Percentiles rank a stretch among this genome's conserved stretches.
These are phyloP conservation scores for Misopates orontium DNA, from an alignment of 257 asterid species.

Conservation along the genomic window DNA sequence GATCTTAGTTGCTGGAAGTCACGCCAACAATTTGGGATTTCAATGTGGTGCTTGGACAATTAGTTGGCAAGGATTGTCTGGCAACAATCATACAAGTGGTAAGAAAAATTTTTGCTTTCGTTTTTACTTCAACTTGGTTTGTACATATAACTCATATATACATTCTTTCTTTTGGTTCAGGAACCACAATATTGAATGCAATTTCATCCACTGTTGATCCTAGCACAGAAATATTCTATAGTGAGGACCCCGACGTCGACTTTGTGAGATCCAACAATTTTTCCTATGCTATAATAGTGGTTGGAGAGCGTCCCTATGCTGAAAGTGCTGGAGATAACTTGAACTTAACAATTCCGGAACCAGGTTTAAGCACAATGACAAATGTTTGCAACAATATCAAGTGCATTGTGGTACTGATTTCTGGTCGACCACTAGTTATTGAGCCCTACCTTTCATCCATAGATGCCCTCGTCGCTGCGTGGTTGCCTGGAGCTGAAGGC, in stretches of 20 bases:
- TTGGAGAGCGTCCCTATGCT: conserved; percentile 57
- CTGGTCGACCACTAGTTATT: conserved; percentile 53
- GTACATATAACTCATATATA: no score
- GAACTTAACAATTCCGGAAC: conserved; percentile 41
- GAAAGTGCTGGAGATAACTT: conserved; percentile 47
- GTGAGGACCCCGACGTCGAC: conserved; percentile 26
- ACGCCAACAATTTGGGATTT: conserved; percentile 34
- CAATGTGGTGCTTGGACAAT: conserved; percentile 44
- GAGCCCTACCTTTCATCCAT: conserved; percentile 41
- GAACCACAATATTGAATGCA: conserved; percentile 52
- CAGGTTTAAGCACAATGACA: conserved; percentile 34
- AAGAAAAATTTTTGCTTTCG: not conserved
- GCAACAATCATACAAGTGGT: conserved; percentile 33
- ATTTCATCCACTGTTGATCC: conserved; percentile 37
- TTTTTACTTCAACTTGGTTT: no score
- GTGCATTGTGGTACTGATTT: conserved; percentile 52
- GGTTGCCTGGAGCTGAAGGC: conserved; percentile 64
- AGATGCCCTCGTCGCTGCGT: conserved; percentile 57
- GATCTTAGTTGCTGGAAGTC: conserved; percentile 36
- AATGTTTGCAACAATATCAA: conserved; percentile 40
- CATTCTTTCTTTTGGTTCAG: conserved; percentile 20
- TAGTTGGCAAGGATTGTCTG: conserved; percentile 52
- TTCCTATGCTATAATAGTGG: conserved; percentile 49
- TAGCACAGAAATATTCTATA: conserved; percentile 40
- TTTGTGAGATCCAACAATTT: conserved; percentile 30